Evolutionary conservation across 2,329 filamentous ascomycete species (phyloP), one percentile per base, ranked within the genome.

Genomic region (Diplodia mutila): DNA sequence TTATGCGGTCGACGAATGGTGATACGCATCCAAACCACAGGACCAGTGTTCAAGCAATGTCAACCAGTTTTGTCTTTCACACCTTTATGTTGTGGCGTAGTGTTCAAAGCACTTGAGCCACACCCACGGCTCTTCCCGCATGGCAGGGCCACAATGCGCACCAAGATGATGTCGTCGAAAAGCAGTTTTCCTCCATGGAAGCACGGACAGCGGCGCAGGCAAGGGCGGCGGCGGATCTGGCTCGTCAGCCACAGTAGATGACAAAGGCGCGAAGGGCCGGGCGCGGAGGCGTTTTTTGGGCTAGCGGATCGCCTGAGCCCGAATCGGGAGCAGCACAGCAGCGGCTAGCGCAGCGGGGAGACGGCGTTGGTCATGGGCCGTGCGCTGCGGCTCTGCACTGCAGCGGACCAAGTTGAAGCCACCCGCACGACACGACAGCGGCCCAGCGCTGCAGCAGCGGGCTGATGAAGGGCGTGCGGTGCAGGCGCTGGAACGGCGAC

Each of bases 281-380:
- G 14, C 34, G 2, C 4, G 14, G 21, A 34, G 54, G 21, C 4
- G 23, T n/a, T 14, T 42, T 53, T 21, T 9, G 39, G 39, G 39
- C 57, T 61, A 61, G 57, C 57, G 57, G 57, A 48, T 61, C 57
- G 39, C 32, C 57, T 61, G 57, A 18, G 37, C 57, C 37, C 39
- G 37, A 42, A 27, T 34, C 29, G 53, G 53, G 25, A 18, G 37
- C 12, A 14, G 21, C 21, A 18, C 12, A 4, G 34, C 12, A 23
- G 23, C 49, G 34, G 29, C 29, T 8, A 8, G 57, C 57, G 42
- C 57, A 9, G 42, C 39, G 39, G 57, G 39, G 55, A 32, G 39
- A 12, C 14, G 32, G 23, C 23, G 37, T 48, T n/a, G 23, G 16
- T 48, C 42, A 27, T 39, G 42, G 32, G 8, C 39, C 14, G 34